Conservation (phyloP, 1,284 basidiomycete genomes). For the Moesziomyces sp. region DNA sequence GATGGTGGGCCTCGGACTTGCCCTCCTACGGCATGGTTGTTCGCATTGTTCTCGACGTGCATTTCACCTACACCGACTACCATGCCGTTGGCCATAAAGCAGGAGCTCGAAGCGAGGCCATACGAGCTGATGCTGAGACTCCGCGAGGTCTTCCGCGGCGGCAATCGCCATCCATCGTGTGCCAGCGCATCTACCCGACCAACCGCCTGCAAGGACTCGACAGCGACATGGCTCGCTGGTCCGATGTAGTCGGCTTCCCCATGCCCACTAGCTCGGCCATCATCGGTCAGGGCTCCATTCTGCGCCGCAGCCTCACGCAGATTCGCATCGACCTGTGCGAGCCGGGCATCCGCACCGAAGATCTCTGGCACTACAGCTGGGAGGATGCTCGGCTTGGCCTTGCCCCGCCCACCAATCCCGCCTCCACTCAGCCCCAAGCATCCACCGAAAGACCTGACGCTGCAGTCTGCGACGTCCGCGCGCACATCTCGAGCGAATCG, state of each 20-base stretch:
- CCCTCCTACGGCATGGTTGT: conserved; percentile 46
- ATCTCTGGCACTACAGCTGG: conserved; percentile 46
- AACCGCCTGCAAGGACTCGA: conserved; percentile 47
- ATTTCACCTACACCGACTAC: conserved; percentile 4
- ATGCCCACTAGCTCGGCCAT: conserved; percentile 36
- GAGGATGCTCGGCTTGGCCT: conserved; percentile 10
- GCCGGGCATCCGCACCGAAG: conserved; percentile 39
- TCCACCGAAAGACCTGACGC: neutral
- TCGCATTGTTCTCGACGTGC: conserved; percentile 33
- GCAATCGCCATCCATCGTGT: conserved; percentile 29
- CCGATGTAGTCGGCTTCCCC: conserved; percentile 33
- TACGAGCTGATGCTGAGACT: neutral
- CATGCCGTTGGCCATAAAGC: neutral
- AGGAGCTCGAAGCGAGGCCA: neutral
- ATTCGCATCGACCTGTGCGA: conserved; percentile 43
- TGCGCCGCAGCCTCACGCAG: conserved; percentile 28
- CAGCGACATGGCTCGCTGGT: conserved; percentile 35
- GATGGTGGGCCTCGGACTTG: conserved; percentile 50
- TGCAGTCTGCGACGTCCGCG: neutral
- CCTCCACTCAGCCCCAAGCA: neutral
- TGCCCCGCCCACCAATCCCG: neutral
- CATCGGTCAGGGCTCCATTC: conserved; percentile 41
- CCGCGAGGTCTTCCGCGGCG: neutral
- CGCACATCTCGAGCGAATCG: conserved; percentile 32
- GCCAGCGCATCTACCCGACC: conserved; percentile 38